These are phyloP conservation scores for Butyriboletus appendiculatus DNA, from an alignment of 1,284 basidiomycete genomes.

Conservation along the genomic window DNA sequence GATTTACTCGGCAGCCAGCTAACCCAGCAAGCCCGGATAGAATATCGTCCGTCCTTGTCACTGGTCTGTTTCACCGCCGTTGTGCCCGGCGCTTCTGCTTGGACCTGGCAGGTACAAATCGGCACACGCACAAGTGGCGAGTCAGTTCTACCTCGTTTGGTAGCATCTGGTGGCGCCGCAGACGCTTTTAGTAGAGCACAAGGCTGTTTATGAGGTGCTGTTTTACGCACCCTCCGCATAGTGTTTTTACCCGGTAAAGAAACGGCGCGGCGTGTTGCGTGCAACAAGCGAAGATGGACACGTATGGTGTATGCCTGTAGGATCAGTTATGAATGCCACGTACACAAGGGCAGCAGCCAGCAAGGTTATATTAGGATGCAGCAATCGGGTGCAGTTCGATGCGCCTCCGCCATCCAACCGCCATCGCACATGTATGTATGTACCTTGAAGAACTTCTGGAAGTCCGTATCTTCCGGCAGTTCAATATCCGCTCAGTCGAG, in stretches of 20 bases:
- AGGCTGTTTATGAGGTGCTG: constrained; percentile 6
- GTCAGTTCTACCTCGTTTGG: constrained; percentile 6
- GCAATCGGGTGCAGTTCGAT: constrained; percentile 26
- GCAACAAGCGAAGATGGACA: constrained; percentile 21
- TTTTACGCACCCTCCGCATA: constrained; percentile 18
- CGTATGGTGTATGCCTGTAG: constrained; percentile 14
- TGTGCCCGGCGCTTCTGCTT: constrained; percentile 6
- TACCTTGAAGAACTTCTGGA: constrained; percentile 28
- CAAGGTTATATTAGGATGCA: constrained; percentile 7
- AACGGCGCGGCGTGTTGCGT: constrained; percentile 17
- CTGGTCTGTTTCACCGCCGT: constrained; percentile 10
- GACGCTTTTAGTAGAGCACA: constrained; percentile 10
- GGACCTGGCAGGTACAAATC: constrained; percentile 9
- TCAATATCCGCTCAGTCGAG: constrained; percentile 38
- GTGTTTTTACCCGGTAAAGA: constrained; percentile 8
- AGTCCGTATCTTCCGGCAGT: constrained; percentile 32
- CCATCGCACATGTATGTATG: constrained; percentile 19
- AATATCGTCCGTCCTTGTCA: constrained; percentile 1
- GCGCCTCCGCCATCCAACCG: constrained; percentile 10
- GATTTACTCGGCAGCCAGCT: constrained; percentile 16
- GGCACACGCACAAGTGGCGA: constrained; percentile 15
- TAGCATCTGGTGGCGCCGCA: constrained; percentile 12
- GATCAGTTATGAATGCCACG: constrained; percentile 25
- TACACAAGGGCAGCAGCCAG: constrained; percentile 17
- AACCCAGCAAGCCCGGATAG: constrained; percentile 4